Base-by-base conservation (phyloP, 495 filamentous ascomycete species). In the Filosporella fistucella region DNA sequence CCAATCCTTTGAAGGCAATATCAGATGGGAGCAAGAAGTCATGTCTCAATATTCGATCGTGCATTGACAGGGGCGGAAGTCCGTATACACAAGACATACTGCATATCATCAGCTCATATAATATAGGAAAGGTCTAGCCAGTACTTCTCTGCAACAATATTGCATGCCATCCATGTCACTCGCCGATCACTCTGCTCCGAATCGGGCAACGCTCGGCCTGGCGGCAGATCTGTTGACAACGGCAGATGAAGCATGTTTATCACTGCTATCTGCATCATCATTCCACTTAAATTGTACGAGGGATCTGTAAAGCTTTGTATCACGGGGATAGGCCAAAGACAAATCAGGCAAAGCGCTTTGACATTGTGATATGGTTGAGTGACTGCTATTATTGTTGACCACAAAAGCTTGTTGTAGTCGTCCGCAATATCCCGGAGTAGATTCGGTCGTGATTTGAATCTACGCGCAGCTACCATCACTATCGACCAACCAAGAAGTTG, bases 251-350 rank as follows among this genome's bases (percentile, higher is more conserved):
- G 87, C 5, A 88, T 88, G 20, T 86, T 82, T 58, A 94, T 88
- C 29, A 93, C 74, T 12, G 89, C 86, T 41, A 90, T 82, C 61
- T 93, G 88, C 73, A 94, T 84, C 88, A 94, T 89, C 59, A 91
- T 74, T 14, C 89, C 89, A 55, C 82, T 82, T 13, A 93, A 71
- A 68, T 91, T 91, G 56, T 91, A 89, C 0, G 89, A 93, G 1
- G 88, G 86, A 63, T 94, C 89, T 4, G 75, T 77, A 5, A 83
- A 84, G 4, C 85, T 91, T 16, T 81, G 88, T 60, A 80, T 88
- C 2, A 81, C 86, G 3, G 89, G 89, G 17, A 94, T 74, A 8
- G 89, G 89, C 89, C 89, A 95, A 3, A 84, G 84, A 65, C 89
- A 95, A 25, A 94, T 70, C 18, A 95, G 59, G 61, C 85, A 89